Evolutionary conservation across 2,329 filamentous ascomycete genomes (phyloP), one percentile per base, ranked within the genome.

Genomic region (Elsinoe perseae): DNA sequence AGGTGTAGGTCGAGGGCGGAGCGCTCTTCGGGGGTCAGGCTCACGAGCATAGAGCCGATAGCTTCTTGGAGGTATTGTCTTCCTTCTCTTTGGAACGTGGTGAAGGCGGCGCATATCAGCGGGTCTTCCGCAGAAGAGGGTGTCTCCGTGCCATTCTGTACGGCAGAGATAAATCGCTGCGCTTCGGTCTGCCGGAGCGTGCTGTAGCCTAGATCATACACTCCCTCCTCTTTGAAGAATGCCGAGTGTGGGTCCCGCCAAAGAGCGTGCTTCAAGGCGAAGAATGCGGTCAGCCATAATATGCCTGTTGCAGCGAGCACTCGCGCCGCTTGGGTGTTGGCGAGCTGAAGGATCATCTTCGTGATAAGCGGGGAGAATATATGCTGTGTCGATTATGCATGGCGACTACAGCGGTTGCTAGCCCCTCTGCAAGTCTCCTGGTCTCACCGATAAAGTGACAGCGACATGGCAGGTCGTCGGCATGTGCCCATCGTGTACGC

Each of bases 211-310:
- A 67, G 62, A 32, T 62, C 61, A 50, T 64, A 66, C 1, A 64
- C 64, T 25, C 63, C 50, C 7, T 65, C 64, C 46, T 65, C 63
- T 36, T 62, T 62, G 52, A 64, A 67, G 54, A 67, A 66, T 10
- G 56, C 58, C 8, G 60, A 52, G 16, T 61, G 58, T 3, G 58
- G 60, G 27, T 59, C 58, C 10, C 56, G 56, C 60, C 60, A 61
- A 21, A 60, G 54, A 10, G 38, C 4, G 30, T 42, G 40, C n/a
- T 54, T 53, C 50, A 54, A 60, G 25, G 40, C 46, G 12, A 36
- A 25, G 52, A 60, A 58, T 20, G 55, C 42, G 18, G 57, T 25
- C 2, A 54, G 50, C 50, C 50, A 54, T 7, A 42, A 14, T 18
- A 54, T n/a, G 20, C 21, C 50, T n/a, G 50, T 54, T 4, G 12